Base-by-base conservation (phyloP, 2,329 filamentous ascomycete species). In the Pyricularia sp. region DNA sequence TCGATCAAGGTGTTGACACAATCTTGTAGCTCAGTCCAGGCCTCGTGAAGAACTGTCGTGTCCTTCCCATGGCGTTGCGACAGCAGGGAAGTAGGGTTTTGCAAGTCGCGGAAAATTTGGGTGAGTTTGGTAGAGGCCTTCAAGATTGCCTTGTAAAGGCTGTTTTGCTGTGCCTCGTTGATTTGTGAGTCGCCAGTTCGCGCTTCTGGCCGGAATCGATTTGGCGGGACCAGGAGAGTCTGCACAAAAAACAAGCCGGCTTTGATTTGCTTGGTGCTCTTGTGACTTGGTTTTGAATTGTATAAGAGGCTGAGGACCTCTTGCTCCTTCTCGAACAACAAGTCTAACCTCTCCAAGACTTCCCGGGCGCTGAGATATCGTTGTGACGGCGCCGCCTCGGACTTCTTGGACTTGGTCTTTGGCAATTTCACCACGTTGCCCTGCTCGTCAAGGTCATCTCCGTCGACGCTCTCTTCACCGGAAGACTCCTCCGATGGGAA, bases 191-290 rank as follows among this genome's bases (percentile, higher is more conserved):
- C 85, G 60, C 91, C 91, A 33, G 90, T 93, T 66, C 86, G 84
- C 10, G 92, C 91, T 73, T 96, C 91, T 13, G 94, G 93, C 55
- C 94, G 87, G 75, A 89, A 99, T 70, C 88, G 89, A 74, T 96
- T 99, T 2, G 94, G 94, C 1, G 96, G 92, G 0, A 99, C 91
- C 16, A 97, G 80, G 64, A 99, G 79, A 44, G 87, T 88, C 65
- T 89, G 87, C 65, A 97, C 81, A 77, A 99, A 99, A 77, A 99
- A 97, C 87, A 97, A 96, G 69, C 96, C 90, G 1, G 91, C 85
- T 2, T 80, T 86, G n/a, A 91, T 79, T 22, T 78, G 78, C 7
- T 77, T 76, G 49, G 80, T 77, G 65, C 82, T 84, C 72, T 84
- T 87, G 4, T 82, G 79, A 9, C 75, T 74, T 4, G 88, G 85